Evolutionary conservation across 352 stramenopile genomes (phyloP), one percentile per base, ranked within the genome.

Genomic region (Globisporangium takayamanum): DNA sequence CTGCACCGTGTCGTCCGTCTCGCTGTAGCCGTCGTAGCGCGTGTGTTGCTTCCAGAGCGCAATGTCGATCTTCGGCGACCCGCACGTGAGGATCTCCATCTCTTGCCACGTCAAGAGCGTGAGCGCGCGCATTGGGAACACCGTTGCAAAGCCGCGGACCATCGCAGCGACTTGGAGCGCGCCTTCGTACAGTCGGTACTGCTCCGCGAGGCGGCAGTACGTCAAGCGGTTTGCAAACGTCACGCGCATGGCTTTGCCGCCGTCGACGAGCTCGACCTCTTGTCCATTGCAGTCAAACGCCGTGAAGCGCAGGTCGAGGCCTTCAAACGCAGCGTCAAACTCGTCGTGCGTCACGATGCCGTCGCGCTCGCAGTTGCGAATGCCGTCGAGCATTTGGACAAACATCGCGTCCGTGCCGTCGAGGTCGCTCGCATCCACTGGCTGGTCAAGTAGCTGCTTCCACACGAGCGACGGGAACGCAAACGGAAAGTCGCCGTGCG

Each of bases 381-480:
- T 94, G 0, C 80, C 88, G 20, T 96, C 80, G 10, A 97, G 68
- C 74, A 91, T 97, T 48, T 96, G 83, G 36, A 95, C 78, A 47
- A 97, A 81, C 73, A 95, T 94, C 22, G 83, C 80, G 65, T 97
- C 92, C 2, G 90, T 94, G 36, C 65, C 86, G 51, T 97, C 86
- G 10, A 98, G 69, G 67, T 98, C 94, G 14, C 73, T 69, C 15
- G 72, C 70, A 18, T 78, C 80, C 8, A 97, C 70, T 14, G 87
- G 74, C 53, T 97, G 73, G 7, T 78, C 69, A 22, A 97, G 70
- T 28, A 98, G 65, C 47, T 93, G 73, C 70, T 98, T 98, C 94
- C 94, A 98, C 59, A 98, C 91, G 8, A 98, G 70, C 18, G 91
- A 88, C 28, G 91, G 89, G 22, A 98, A 78, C 52, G 92, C 87